Evolutionary conservation across 495 filamentous ascomycete genomes (phyloP).

Genomic region (Penicillium cosmopolitanum): DNA sequence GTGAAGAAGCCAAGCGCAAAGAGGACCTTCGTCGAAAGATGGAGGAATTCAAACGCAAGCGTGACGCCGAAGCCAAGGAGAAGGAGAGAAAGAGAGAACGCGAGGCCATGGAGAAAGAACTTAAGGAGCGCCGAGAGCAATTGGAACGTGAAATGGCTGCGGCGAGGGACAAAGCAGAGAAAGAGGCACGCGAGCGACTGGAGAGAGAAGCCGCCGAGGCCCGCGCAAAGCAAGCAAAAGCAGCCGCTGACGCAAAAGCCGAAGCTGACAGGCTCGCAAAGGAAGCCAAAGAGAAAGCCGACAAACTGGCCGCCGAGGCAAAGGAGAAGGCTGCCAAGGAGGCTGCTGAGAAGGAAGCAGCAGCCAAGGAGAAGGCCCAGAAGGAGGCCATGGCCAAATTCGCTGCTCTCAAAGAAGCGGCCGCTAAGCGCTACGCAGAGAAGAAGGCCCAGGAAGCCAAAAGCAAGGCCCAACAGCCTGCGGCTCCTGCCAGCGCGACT

Average conservation of each 20-base stretch:
- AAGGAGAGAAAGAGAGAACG: constrained; percentile 49
- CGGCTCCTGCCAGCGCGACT: constrained; percentile 30
- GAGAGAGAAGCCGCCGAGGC: constrained; percentile 42
- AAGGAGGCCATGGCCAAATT: constrained; percentile 53
- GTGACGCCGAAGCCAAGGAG: constrained; percentile 48
- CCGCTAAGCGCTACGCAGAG: constrained; percentile 49
- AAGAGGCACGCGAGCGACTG: constrained; percentile 46
- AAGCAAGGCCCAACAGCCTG: constrained; percentile 35
- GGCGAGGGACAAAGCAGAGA: constrained; percentile 49
- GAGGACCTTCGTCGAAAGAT: constrained; percentile 58
- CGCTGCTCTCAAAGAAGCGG: constrained; percentile 49
- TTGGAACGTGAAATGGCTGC: constrained; percentile 52
- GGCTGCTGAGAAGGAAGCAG: constrained; percentile 50
- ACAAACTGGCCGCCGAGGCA: constrained; percentile 31
- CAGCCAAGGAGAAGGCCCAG: constrained; percentile 47
- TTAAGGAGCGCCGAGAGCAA: constrained; percentile 52
- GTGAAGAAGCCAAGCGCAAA: constrained; percentile 66
- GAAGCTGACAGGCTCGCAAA: constrained; percentile 36
- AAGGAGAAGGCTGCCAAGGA: constrained; percentile 41
- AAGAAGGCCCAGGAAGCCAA: constrained; percentile 48
- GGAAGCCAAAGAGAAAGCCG: constrained; percentile 26
- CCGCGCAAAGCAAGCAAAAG: constrained; percentile 39
- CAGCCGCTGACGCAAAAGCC: constrained; percentile 39
- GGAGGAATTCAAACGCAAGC: constrained; percentile 61
- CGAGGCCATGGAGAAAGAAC: constrained; percentile 56